phyloP scores from a whole-genome alignment of 495 filamentous ascomycete species.

The Chaetomidium leptoderma region DNA sequence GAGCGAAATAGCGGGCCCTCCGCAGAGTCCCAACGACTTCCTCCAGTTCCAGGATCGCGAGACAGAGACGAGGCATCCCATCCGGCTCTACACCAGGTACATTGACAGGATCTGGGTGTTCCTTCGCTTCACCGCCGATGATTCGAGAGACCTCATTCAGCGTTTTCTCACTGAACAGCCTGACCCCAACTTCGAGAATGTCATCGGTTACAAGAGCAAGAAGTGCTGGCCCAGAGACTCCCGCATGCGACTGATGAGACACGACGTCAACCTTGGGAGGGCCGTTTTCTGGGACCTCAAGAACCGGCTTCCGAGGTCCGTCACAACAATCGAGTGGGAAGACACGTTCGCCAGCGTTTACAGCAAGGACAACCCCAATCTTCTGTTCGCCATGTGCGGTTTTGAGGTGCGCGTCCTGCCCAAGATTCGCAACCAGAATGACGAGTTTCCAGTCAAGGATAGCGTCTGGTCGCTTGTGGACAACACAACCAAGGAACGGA shows the following conservation, averaged over 20 bases:
- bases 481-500: constrained; percentile 92
- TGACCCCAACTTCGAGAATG: constrained; percentile 99
- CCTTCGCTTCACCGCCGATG: constrained; percentile 86
- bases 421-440: constrained; percentile 90
- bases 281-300: constrained; percentile 99
- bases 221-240: constrained; percentile 99
- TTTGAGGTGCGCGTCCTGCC: constrained; percentile 97
- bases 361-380: constrained; percentile 95
- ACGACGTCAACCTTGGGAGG: constrained; percentile 96
- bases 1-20: constrained; percentile 95
- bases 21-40: constrained; percentile 95
- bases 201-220: constrained; percentile 98
- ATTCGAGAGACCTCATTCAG: constrained; percentile 93
- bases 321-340: constrained; percentile 99
- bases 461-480: constrained; percentile 97
- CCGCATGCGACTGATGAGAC: constrained; percentile 96
- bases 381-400: constrained; percentile 96
- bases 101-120: constrained; percentile 99
- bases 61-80: constrained; percentile 88
- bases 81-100: constrained; percentile 93
- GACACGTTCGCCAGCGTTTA: constrained; percentile 99
- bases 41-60: constrained; percentile 91
- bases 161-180: constrained; percentile 97
- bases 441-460: constrained; percentile 96
- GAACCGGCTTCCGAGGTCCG: constrained; percentile 87